Conservation (phyloP, 1,139 yeast species). For the Yamadazyma dushanensis region DNA sequence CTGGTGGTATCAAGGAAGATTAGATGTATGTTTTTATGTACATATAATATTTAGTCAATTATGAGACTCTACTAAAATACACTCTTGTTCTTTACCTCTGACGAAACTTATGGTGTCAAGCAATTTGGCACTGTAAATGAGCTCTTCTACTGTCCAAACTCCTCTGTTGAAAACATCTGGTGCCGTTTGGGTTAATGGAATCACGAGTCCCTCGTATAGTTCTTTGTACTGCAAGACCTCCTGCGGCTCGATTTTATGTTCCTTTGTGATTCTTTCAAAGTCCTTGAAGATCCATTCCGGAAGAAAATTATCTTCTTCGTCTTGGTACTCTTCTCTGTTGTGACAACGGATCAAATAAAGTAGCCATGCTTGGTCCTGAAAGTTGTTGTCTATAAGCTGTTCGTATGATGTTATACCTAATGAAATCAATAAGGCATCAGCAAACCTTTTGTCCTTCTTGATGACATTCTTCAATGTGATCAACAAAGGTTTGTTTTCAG, state of each 20-base stretch:
- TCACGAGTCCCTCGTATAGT: slow-evolving; percentile 56
- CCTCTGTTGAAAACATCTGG: slow-evolving; percentile 66
- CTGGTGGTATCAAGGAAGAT: slow-evolving; percentile 91
- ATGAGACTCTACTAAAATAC: slow-evolving; percentile 47
- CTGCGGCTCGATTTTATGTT: slow-evolving; percentile 32
- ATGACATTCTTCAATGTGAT: slow-evolving; percentile 56
- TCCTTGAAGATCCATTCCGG: slow-evolving; percentile 54
- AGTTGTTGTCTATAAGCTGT: slow-evolving; percentile 44
- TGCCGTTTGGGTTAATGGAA: slow-evolving; percentile 49
- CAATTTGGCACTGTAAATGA: slow-evolving; percentile 60
- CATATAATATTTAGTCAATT: neutral
- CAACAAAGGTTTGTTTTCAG: slow-evolving; percentile 38
- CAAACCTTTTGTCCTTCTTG: slow-evolving; percentile 56
- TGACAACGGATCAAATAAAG: slow-evolving; percentile 63
- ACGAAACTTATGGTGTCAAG: slow-evolving; percentile 59
- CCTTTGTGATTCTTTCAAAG: slow-evolving; percentile 41
- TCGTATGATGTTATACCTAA: slow-evolving; percentile 60
- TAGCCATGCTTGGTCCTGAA: slow-evolving; percentile 60
- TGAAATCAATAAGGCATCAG: slow-evolving; percentile 53
- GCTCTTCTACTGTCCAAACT: slow-evolving; percentile 60
- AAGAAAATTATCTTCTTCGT: slow-evolving; percentile 32
- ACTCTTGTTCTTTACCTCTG: slow-evolving; percentile 60
- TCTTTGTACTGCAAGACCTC: slow-evolving; percentile 58
- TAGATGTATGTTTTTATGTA: slow-evolving; percentile 28
- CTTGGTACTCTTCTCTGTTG: slow-evolving; percentile 44